phyloP scores from a whole-genome alignment of 306 rosid species.

The Styphnolobium japonicum region DNA sequence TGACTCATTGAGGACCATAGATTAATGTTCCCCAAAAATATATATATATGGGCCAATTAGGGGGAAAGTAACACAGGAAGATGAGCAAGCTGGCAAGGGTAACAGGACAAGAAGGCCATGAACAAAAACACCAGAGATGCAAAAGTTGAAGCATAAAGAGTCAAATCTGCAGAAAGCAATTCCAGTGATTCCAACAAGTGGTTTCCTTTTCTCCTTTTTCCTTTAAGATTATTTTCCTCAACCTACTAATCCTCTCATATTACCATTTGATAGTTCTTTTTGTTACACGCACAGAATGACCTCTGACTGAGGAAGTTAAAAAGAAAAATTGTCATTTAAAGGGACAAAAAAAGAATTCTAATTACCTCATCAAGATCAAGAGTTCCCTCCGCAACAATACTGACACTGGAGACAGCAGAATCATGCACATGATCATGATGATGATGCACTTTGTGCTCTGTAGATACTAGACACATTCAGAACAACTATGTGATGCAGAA shows the following conservation, averaged over 20 bases:
- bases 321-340: neutral
- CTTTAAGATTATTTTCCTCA: neutral
- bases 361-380: constrained; percentile 89
- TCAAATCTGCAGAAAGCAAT: neutral
- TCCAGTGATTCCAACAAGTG: neutral
- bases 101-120: neutral
- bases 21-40: neutral
- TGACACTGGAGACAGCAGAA: constrained; percentile 77
- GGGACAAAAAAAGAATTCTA: neutral
- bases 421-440: constrained; percentile 72
- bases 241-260: neutral
- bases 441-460: constrained; percentile 61
- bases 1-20: neutral
- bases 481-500: constrained; percentile 17
- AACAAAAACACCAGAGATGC: neutral
- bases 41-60: neutral
- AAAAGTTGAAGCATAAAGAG: neutral
- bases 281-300: neutral
- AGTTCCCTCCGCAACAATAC: constrained; percentile 78
- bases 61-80: neutral
- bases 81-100: neutral
- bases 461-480: constrained; percentile 16
- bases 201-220: neutral
- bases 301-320: neutral
- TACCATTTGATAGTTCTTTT: neutral